Conservation (phyloP, 305 asterid species). For the Rubia tinctorum region DNA sequence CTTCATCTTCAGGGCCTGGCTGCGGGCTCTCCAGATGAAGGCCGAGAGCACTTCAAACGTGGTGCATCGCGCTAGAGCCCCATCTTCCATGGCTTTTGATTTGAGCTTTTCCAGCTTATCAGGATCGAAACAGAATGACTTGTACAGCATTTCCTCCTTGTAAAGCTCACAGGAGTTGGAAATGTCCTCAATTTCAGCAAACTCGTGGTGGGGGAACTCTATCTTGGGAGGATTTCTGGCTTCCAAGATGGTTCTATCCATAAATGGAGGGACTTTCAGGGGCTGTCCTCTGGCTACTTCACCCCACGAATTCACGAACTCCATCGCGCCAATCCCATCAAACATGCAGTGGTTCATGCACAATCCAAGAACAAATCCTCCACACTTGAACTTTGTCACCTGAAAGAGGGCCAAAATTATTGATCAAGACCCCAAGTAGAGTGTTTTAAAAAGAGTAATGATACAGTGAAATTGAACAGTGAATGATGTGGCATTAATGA, state of each 20-base stretch:
- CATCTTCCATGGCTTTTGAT: conserved; percentile 42
- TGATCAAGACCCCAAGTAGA: neutral
- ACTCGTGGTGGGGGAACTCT: conserved; percentile 71
- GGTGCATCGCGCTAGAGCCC: conserved; percentile 45
- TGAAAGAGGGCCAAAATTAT: conserved; percentile 9
- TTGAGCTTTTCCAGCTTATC: conserved; percentile 58
- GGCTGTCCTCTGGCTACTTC: conserved; percentile 61
- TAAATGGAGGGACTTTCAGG: conserved; percentile 55
- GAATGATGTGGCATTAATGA: too few relatives aligned
- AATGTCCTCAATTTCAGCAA: conserved; percentile 58
- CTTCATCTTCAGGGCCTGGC: conserved; percentile 48
- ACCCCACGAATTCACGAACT: conserved; percentile 81
- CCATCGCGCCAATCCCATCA: conserved; percentile 88
- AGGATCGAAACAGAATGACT: conserved; percentile 62
- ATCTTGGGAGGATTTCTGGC: conserved; percentile 62
- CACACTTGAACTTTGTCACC: conserved; percentile 92
- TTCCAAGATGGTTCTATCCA: conserved; percentile 64
- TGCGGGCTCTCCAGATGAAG: conserved; percentile 68
- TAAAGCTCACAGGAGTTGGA: conserved; percentile 55
- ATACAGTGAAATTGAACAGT: too few relatives aligned
- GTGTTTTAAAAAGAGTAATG: neutral
- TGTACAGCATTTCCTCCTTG: conserved; percentile 56
- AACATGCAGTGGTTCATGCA: conserved; percentile 90
- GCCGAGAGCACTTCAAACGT: conserved; percentile 85
- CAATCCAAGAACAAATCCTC: conserved; percentile 79